Evolutionary conservation across 139 green algal genomes (phyloP).

Genomic region (Coccomyxa sp.): DNA sequence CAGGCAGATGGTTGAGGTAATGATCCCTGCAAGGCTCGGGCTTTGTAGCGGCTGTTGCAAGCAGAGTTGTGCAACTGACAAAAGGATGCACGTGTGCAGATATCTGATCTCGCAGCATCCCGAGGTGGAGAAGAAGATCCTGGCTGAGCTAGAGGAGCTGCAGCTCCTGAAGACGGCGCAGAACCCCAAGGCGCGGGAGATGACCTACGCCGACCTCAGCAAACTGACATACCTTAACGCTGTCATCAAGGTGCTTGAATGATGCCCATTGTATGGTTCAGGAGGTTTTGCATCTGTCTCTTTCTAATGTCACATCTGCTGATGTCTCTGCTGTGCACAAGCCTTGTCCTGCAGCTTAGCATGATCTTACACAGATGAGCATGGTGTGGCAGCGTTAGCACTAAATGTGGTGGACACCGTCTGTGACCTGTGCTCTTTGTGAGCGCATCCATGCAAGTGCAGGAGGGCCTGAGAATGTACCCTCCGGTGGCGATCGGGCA

Average conservation of each 20-base stretch:
- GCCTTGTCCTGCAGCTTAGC: neutral
- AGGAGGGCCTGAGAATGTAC: constrained; percentile 8
- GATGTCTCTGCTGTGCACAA: neutral
- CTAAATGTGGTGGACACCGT: neutral
- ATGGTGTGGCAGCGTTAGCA: neutral
- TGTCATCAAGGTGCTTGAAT: constrained; percentile 15
- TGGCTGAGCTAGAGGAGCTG: constrained; percentile 11
- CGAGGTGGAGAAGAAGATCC: constrained; percentile 21
- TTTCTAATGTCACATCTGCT: neutral
- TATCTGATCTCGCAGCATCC: constrained; percentile 26
- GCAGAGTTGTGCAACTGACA: neutral
- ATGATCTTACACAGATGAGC: neutral
- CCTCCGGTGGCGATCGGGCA: constrained; percentile 6
- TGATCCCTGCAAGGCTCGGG: neutral
- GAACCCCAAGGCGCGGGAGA: neutral
- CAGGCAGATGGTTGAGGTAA: neutral
- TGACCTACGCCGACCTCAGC: constrained; percentile 12
- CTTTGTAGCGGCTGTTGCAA: neutral
- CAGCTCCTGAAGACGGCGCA: neutral
- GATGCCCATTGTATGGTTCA: neutral
- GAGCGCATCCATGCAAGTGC: constrained; percentile 7
- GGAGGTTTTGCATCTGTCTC: neutral
- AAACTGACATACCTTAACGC: constrained; percentile 15
- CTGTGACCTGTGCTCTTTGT: neutral
- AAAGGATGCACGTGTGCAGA: neutral